Evolutionary conservation across 208 protist species (phyloP).

Genomic region (Leptomonas pyrrhocoris): DNA sequence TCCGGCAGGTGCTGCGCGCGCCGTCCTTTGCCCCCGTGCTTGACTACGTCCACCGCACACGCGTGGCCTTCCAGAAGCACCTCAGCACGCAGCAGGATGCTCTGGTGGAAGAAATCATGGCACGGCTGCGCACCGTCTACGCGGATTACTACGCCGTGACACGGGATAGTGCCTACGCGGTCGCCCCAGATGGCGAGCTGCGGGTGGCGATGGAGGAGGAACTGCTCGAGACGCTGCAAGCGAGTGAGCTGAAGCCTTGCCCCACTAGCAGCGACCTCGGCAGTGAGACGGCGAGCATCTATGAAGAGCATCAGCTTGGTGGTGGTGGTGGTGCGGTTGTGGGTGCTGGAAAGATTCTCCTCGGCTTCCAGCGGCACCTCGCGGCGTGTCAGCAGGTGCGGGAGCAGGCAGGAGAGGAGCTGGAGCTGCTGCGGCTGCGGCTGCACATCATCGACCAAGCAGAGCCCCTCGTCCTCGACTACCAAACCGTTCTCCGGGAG

Average conservation of each 20-base stretch:
- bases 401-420: constrained; percentile 30
- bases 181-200: constrained; percentile 30
- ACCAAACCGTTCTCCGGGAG: constrained; percentile 46
- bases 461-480: constrained; percentile 43
- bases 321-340: not conserved
- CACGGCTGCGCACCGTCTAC: constrained; percentile 38
- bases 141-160: constrained; percentile 27
- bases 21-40: constrained; percentile 59
- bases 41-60: constrained; percentile 41
- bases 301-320: not conserved
- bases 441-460: constrained; percentile 48
- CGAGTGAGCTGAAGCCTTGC: not conserved
- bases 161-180: constrained; percentile 26
- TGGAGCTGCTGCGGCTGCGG: constrained; percentile 36
- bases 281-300: not conserved
- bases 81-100: constrained; percentile 39
- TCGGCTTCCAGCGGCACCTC: constrained; percentile 38
- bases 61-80: constrained; percentile 39
- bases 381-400: constrained; percentile 35
- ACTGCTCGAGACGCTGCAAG: constrained; percentile 28
- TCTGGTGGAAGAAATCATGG: constrained; percentile 33
- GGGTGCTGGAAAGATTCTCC: constrained; percentile 10
- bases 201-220: constrained; percentile 40
- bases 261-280: not conserved
- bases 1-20: constrained; percentile 54